These are phyloP conservation scores for Pochonia chlamydosporia DNA, from an alignment of 2,329 filamentous ascomycete species.

Conservation along the genomic window DNA sequence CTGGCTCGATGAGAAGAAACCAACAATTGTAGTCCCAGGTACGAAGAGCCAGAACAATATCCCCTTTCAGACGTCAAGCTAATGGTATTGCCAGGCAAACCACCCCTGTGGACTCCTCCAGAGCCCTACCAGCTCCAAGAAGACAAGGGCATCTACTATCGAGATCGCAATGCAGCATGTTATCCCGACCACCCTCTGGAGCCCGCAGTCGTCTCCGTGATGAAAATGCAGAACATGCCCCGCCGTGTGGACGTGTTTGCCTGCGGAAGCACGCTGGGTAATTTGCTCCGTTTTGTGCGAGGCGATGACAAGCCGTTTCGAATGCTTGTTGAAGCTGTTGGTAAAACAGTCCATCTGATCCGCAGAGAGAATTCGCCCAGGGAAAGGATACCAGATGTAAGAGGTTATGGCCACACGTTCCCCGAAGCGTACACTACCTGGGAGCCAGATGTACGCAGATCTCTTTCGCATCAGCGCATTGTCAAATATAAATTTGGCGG, in stretches of 20 bases:
- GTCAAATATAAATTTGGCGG: slow-evolving; percentile 6
- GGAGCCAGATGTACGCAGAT: slow-evolving; percentile 46
- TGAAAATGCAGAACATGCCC: slow-evolving; percentile 17
- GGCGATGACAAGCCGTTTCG: slow-evolving; percentile 43
- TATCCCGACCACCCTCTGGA: slow-evolving; percentile 45
- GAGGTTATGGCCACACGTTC: slow-evolving; percentile 61
- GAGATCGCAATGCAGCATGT: slow-evolving; percentile 47
- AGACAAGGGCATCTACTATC: slow-evolving; percentile 45
- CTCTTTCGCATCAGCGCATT: slow-evolving; percentile 53
- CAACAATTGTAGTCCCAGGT: too few species aligned
- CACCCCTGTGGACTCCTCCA: slow-evolving; percentile 43
- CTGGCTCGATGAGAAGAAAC: too few species aligned
- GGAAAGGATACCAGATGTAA: slow-evolving; percentile 48
- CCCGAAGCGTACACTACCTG: slow-evolving; percentile 62
- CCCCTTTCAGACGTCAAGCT: too few species aligned
- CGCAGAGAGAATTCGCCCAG: slow-evolving; percentile 55
- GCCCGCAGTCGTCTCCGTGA: slow-evolving; percentile 38
- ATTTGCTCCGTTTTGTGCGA: slow-evolving; percentile 48
- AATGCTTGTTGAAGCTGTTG: slow-evolving; percentile 47
- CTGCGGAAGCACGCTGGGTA: slow-evolving; percentile 53
- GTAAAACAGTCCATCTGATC: slow-evolving; percentile 51
- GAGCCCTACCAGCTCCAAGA: slow-evolving; percentile 26
- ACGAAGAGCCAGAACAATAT: too few species aligned
- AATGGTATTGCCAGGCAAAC: slow-evolving; percentile 41
- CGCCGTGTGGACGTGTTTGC: slow-evolving; percentile 42